A percentile compares a stretch with the other conserved stretches of the same genome.
Evolutionary conservation across 2,329 filamentous ascomycete species (phyloP).

Genomic region (Pezicula neosporulosa): DNA sequence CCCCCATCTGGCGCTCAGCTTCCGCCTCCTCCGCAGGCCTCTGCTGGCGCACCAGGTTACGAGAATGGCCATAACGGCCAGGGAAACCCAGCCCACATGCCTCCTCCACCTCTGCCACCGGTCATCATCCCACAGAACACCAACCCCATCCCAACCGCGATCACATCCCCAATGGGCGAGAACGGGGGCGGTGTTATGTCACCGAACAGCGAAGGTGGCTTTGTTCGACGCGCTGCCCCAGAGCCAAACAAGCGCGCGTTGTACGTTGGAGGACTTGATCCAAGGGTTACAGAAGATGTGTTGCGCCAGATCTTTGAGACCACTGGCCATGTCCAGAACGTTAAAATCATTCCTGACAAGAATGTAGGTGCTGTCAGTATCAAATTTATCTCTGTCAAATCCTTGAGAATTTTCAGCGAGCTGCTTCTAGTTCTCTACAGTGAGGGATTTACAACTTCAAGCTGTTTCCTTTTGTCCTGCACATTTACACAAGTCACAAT

Average conservation of each 20-base stretch:
- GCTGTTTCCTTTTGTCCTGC: conserved; percentile 7
- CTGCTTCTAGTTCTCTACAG: conserved; percentile 17
- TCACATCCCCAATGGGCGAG: conserved; percentile 77
- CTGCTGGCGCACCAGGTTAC: conserved; percentile 72
- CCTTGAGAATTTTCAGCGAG: conserved; percentile 15
- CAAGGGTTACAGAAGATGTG: conserved; percentile 92
- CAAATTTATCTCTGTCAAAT: conserved; percentile 23
- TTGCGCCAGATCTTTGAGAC: conserved; percentile 98
- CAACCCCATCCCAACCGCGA: conserved; percentile 89
- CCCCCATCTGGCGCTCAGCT: conserved; percentile 61
- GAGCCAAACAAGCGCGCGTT: conserved; percentile 98
- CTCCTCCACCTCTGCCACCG: conserved; percentile 80
- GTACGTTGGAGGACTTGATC: conserved; percentile 93
- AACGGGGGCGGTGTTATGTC: conserved; percentile 69
- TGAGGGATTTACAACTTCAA: conserved; percentile 16
- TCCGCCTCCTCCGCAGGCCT: conserved; percentile 64
- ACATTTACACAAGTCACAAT: conserved; percentile 22
- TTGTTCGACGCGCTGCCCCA: conserved; percentile 84
- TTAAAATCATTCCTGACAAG: conserved; percentile 99
- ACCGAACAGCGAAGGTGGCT: conserved; percentile 76
- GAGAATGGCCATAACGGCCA: conserved; percentile 73
- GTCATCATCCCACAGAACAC: conserved; percentile 91
- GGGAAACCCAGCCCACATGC: conserved; percentile 73
- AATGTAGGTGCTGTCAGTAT: conserved; percentile 68
- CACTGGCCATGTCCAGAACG: conserved; percentile 94